phyloP scores from a whole-genome alignment of 805 yeast species.

The Candida cerambycidarum region DNA sequence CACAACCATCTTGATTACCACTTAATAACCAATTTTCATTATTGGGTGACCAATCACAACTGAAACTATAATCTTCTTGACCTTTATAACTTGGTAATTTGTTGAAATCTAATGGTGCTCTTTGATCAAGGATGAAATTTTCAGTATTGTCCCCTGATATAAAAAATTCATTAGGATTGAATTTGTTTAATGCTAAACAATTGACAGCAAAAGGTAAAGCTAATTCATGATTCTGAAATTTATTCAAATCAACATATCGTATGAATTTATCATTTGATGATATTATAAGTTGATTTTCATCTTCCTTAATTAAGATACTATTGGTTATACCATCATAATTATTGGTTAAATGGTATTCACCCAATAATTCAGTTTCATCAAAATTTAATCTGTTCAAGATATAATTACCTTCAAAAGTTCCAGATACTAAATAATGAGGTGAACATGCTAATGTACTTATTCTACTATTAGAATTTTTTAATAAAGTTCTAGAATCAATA shows the following conservation, averaged over 20 bases:
- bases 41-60: constrained; percentile 56
- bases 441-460: constrained; percentile 51
- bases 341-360: constrained; percentile 41
- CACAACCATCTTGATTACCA: constrained; percentile 62
- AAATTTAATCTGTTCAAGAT: constrained; percentile 25
- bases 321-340: constrained; percentile 54
- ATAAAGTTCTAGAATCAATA: constrained; percentile 33
- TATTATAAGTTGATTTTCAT: constrained; percentile 34
- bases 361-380: constrained; percentile 29
- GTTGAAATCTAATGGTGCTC: constrained; percentile 20
- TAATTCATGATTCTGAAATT: constrained; percentile 12
- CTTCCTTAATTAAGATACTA: constrained; percentile 39
- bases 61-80: constrained; percentile 56
- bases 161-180: constrained; percentile 36
- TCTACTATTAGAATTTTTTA: constrained; percentile 34
- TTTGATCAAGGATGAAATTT: constrained; percentile 45
- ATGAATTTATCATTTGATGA: constrained; percentile 52
- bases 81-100: constrained; percentile 29
- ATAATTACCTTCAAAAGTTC: constrained; percentile 55
- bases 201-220: constrained; percentile 51
- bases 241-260: constrained; percentile 39
- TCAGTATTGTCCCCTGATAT: constrained; percentile 52
- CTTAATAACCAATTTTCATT: constrained; percentile 48
- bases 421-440: constrained; percentile 44
- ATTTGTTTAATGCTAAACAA: constrained; percentile 44